These are phyloP conservation scores for Andrographis paniculata DNA, from an alignment of 305 asterid species.

Conservation along the genomic window DNA sequence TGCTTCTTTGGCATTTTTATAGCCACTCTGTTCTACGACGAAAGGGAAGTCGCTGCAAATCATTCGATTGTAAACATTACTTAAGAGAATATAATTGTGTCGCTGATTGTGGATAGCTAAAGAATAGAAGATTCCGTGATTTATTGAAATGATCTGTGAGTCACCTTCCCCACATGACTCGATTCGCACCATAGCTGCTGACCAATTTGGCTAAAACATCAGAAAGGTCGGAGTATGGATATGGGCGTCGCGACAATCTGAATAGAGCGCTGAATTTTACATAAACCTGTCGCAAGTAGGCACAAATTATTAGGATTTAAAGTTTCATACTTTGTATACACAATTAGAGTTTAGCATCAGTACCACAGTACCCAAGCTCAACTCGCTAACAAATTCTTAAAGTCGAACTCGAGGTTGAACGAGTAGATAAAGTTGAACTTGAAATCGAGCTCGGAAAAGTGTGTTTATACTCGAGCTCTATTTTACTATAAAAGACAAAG, in stretches of 20 bases:
- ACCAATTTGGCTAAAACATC: slow-evolving; percentile 39
- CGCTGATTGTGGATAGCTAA: not conserved
- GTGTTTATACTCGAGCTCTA: too few species aligned
- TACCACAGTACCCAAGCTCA: too few species aligned
- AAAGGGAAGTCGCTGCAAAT: slow-evolving; percentile 44
- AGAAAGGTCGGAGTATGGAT: slow-evolving; percentile 60
- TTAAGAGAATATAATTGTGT: not conserved
- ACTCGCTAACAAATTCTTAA: too few species aligned
- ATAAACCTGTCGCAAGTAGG: slow-evolving; percentile 43
- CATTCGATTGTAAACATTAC: not conserved
- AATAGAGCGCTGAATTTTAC: slow-evolving; percentile 76
- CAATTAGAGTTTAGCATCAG: too few species aligned
- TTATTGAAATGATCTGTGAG: not conserved
- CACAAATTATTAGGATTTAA: not conserved
- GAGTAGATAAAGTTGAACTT: too few species aligned
- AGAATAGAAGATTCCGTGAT: too few species aligned
- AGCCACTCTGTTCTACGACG: slow-evolving; percentile 45
- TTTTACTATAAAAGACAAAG: too few species aligned
- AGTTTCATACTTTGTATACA: too few species aligned
- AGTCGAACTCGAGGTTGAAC: too few species aligned
- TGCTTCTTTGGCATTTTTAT: slow-evolving; percentile 50
- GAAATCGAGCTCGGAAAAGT: too few species aligned
- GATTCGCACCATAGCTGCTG: slow-evolving; percentile 72
- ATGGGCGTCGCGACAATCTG: slow-evolving; percentile 61
- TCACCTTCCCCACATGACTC: slow-evolving; percentile 96